A percentile compares a stretch with the other conserved stretches of the same genome.
Conservation (phyloP, 768 basidiomycete species). For the Termitomyces sp. region DNA sequence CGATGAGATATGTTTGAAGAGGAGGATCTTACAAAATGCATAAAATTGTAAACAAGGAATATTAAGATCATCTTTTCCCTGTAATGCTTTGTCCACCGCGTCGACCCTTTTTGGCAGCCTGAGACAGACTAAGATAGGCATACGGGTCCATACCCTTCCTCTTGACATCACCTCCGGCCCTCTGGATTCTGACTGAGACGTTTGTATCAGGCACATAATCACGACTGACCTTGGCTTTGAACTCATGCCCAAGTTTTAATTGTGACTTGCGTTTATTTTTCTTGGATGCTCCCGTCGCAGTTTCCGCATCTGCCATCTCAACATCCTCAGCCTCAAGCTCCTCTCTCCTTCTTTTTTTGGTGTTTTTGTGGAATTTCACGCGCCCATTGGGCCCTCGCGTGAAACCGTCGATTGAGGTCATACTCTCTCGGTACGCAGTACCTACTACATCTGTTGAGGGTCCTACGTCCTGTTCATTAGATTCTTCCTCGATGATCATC, state of each 20-base stretch:
- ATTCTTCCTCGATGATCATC: conserved; percentile 65
- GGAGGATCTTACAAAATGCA: conserved; percentile 11
- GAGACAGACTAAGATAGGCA: conserved; percentile 82
- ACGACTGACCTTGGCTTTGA: conserved; percentile 85
- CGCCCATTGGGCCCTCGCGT: conserved; percentile 79
- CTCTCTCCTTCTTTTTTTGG: conserved; percentile 84
- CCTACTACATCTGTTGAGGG: conserved; percentile 58
- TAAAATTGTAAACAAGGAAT: conserved; percentile 13
- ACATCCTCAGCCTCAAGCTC: conserved; percentile 63
- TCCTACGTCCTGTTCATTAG: conserved; percentile 34
- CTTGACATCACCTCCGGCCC: conserved; percentile 93
- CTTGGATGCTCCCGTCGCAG: conserved; percentile 38
- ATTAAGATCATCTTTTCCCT: conserved; percentile 48
- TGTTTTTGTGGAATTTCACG: conserved; percentile 95
- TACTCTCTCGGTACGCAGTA: conserved; percentile 76
- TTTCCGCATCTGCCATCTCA: conserved; percentile 74
- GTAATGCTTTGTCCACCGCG: conserved; percentile 41
- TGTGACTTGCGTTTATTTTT: conserved; percentile 54
- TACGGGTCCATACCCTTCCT: conserved; percentile 87
- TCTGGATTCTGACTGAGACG: conserved; percentile 45
- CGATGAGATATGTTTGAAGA: background rate
- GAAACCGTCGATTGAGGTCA: conserved; percentile 89
- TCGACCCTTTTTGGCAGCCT: conserved; percentile 70
- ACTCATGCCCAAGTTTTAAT: conserved; percentile 72
- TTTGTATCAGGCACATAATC: conserved; percentile 2